Evolutionary conservation across 2,329 filamentous ascomycete species (phyloP), one percentile per base, ranked within the genome.

Genomic region (Arthrobotrys sinensis): DNA sequence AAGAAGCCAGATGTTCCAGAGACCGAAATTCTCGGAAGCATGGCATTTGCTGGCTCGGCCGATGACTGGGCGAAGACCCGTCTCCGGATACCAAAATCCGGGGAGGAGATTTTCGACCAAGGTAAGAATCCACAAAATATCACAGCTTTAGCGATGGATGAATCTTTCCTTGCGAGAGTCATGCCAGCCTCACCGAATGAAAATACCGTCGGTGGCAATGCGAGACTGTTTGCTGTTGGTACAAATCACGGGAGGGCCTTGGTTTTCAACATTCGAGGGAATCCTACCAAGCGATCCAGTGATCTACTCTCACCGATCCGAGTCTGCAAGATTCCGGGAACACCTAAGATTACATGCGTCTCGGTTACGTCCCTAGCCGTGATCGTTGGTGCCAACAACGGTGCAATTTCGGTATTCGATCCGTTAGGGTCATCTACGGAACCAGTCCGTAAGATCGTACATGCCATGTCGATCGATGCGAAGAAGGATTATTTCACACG

Each of bases 11-110:
- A 77, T 24, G 3, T 62, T 14, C 73, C 66, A 5, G 73, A 77
- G 50, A 11, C 60, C 1, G 73, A 77, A 21, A 77, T 77, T 19
- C 57, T 66, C 5, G 73, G 73, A 36, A 77, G 73, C 43, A 60
- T 66, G 48, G 73, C 65, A 4, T 77, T 71, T 34, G 65, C 60
- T 12, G 73, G 73, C 10, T 77, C 73, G 12, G n/a, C 66, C 4
- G 73, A 77, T 52, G 66, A 71, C 60, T 77, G 73, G 73, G 21
- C 57, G 2, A 77, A 77, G 52, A 77, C 73, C 14, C 73, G 73
- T 63, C 73, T 77, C 7, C 73, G 73, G 4, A 77, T 77, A 62
- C 73, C 73, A n/a, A 77, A 77, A 62, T 77, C 73, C 11, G 73
- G 73, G 11, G 73, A 77, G 21, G 73, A 77, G 50, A 77, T 77